Base-by-base conservation (phyloP, 305 asterid genomes). In the Lippia alba region DNA sequence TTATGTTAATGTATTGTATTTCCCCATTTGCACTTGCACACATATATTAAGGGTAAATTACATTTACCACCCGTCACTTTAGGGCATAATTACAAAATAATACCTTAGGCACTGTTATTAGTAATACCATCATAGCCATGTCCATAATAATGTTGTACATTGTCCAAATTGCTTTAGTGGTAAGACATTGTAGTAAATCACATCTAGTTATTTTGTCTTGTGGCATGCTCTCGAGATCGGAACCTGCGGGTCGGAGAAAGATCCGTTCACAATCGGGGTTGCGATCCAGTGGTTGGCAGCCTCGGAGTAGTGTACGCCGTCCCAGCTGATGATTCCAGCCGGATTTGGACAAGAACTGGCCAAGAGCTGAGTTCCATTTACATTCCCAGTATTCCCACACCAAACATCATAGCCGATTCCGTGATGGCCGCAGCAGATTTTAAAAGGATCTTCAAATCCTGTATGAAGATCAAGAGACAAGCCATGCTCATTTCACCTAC, bases 261-360 rank as follows among this genome's bases (percentile, higher is more conserved):
- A 82, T 36, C 88, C 84, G 6, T 72, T 70, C 32, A 79, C 19
- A 32, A 83, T 74, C 39, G 51, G 79, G 54, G 68, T 67, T 0
- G 88, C 80, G 18, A 85, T 49, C 91, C 91, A 85, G 0, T 48
- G 72, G 70, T 84, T 84, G 5, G 89, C 87, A 49, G 87, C 85
- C 51, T 84, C 83, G 8, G 83, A 53, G n/a, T 77, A 75, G 65
- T 82, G 87, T 19, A 82, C 82, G 5, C 89, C 87, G 55, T 84
- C 89, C 89, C 89, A 84, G 68, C 85, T 82, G 3, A 84, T 73
- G 39, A 53, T 64, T 36, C n/a, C 33, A 16, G 80, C 54, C 17
- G 86, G 89, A 32, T 71, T 54, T 14, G 64, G 14, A 45, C 87
- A 84, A n/a, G 89, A 54, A 39, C 67, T 82, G 12, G 82, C 89